Percentiles rank a stretch among this genome's conserved stretches.
phyloP scores from a whole-genome alignment of 257 asterid species.

The Mentha longifolia region DNA sequence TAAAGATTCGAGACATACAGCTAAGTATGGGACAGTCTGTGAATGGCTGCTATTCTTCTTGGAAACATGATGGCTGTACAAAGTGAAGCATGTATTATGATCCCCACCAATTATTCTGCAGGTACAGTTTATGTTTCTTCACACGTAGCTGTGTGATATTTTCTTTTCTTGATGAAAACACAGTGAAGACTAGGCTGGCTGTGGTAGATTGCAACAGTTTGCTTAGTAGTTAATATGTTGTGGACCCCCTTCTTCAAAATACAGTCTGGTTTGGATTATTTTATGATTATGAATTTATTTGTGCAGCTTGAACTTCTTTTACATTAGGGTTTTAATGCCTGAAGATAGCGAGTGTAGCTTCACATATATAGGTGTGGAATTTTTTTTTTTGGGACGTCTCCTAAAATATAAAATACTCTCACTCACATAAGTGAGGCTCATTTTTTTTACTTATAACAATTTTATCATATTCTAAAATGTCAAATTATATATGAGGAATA shows the following conservation, averaged over 20 bases:
- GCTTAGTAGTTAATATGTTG: background rate
- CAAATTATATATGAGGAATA: no score
- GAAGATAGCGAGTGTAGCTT: background rate
- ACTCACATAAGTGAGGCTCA: no score
- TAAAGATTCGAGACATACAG: conserved; percentile 3
- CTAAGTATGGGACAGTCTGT: conserved; percentile 15
- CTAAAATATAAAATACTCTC: no score
- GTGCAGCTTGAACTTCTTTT: background rate
- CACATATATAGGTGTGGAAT: background rate
- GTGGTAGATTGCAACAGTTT: background rate
- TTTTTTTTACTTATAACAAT: no score
- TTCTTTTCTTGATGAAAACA: conserved; percentile 1
- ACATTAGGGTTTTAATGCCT: background rate
- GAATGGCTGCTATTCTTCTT: conserved; percentile 4
- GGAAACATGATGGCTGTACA: background rate
- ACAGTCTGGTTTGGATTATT: background rate
- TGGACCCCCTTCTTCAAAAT: background rate
- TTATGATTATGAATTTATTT: conserved; percentile 8
- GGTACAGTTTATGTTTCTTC: background rate
- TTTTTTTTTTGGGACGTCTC: no score
- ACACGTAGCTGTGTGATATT: conserved; percentile 12
- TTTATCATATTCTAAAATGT: no score
- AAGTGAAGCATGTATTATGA: conserved; percentile 13
- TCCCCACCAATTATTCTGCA: background rate
- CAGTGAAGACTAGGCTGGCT: conserved; percentile 26